phyloP scores from a whole-genome alignment of 2,329 filamentous ascomycete genomes.

The Fusarium proliferatum region DNA sequence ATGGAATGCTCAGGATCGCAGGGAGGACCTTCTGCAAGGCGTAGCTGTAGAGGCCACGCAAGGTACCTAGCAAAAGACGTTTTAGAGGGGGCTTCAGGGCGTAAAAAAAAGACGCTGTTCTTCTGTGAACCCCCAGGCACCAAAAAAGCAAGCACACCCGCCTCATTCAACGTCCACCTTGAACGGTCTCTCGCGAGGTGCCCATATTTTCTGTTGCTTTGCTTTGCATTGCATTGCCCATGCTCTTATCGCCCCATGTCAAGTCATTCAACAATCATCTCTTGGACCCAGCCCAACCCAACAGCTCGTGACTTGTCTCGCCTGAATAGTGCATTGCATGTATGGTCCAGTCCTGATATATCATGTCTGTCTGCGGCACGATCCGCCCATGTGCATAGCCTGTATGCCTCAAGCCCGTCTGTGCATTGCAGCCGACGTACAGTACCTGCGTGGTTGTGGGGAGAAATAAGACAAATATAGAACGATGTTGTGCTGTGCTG shows the following conservation, averaged over 20 bases:
- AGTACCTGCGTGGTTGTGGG: conserved; percentile 33
- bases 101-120: conserved; percentile 6
- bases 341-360: not conserved
- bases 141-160: conserved; percentile 2
- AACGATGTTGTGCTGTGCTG: conserved; percentile 1
- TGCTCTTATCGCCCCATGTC: conserved; percentile 9
- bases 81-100: conserved; percentile 20
- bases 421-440: conserved; percentile 20
- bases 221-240: not conserved
- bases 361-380: conserved; percentile 18
- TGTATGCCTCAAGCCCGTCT: conserved; percentile 13
- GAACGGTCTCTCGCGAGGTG: not conserved
- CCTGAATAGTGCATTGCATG: conserved; percentile 25
- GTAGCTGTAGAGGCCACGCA: not conserved
- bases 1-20: conserved; percentile 38
- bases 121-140: not conserved
- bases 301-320: conserved; percentile 14
- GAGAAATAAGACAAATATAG: conserved; percentile 13
- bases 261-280: not conserved
- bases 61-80: conserved; percentile 10
- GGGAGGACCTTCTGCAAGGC: conserved; percentile 36
- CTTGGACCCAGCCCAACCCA: not conserved
- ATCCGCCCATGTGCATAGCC: conserved; percentile 25
- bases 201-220: not conserved
- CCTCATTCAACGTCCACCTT: not conserved